Percentiles rank a stretch among this genome's conserved stretches.
Evolutionary conservation across 768 basidiomycete species (phyloP).

Genomic region (Serendipita sp.): DNA sequence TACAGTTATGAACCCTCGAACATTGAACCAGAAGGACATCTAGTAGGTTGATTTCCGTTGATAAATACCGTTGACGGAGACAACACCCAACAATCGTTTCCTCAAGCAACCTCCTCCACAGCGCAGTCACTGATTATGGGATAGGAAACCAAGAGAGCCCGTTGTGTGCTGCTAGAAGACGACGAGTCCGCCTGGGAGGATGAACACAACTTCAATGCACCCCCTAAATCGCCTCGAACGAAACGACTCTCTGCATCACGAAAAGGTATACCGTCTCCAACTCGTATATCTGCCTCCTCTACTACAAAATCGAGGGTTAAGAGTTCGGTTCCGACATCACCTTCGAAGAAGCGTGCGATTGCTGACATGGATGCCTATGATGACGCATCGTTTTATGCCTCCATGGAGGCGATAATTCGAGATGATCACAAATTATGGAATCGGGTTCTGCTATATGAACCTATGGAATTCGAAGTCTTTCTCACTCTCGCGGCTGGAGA

Average conservation of each 20-base stretch:
- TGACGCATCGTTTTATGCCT: neutral
- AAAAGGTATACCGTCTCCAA: neutral
- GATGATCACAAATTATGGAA: neutral
- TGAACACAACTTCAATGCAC: neutral
- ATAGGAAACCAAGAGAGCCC: neutral
- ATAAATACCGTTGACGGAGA: neutral
- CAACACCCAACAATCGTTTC: neutral
- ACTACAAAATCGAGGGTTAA: neutral
- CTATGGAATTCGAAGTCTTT: constrained; percentile 42
- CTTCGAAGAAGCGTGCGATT: neutral
- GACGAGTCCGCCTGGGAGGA: too few relatives aligned
- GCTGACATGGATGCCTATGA: neutral
- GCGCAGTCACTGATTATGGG: neutral
- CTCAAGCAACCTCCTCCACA: neutral
- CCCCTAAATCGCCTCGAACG: neutral
- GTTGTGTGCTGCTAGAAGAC: neutral
- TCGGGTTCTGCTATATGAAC: constrained; percentile 23
- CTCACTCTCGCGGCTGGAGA: constrained; percentile 24
- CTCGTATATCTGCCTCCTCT: neutral
- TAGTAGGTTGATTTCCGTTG: neutral
- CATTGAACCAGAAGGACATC: neutral
- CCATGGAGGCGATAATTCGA: neutral
- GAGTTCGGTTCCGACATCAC: neutral
- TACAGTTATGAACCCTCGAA: neutral
- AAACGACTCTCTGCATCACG: neutral